Conservation (phyloP, 2,329 filamentous ascomycete species). For the Botrytis fragariae region DNA sequence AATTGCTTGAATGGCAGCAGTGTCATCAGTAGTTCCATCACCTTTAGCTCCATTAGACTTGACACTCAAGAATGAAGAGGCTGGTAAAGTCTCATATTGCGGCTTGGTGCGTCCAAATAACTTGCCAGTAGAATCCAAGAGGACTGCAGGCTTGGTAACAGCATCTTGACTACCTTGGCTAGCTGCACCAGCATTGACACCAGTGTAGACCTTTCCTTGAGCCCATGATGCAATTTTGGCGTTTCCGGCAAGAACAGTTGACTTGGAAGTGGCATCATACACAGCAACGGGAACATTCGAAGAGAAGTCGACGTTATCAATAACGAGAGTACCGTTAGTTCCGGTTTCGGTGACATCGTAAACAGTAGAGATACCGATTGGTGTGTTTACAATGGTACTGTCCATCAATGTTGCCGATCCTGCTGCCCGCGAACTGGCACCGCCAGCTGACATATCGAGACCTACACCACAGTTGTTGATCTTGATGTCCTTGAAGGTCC, state of each 20-base stretch:
- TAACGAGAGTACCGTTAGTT: conserved; percentile 76
- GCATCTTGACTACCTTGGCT: conserved; percentile 59
- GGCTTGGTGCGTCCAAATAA: conserved; percentile 86
- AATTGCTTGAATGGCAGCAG: conserved; percentile 74
- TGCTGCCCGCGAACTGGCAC: conserved; percentile 64
- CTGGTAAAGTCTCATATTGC: conserved; percentile 70
- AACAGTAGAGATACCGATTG: conserved; percentile 72
- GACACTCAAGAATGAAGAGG: conserved; percentile 75
- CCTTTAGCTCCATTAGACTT: conserved; percentile 81
- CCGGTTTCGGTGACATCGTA: conserved; percentile 61
- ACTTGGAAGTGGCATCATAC: conserved; percentile 52
- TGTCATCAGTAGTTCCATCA: conserved; percentile 86
- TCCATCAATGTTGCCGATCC: conserved; percentile 84
- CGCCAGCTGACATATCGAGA: conserved; percentile 72
- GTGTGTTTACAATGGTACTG: conserved; percentile 73
- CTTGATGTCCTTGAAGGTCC: conserved; percentile 72
- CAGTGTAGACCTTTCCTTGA: conserved; percentile 72
- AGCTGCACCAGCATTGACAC: conserved; percentile 45
- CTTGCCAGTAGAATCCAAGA: conserved; percentile 62
- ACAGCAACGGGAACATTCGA: conserved; percentile 67
- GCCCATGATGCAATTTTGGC: conserved; percentile 68
- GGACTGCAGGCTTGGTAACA: conserved; percentile 59
- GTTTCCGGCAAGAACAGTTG: conserved; percentile 66
- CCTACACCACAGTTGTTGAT: conserved; percentile 76
- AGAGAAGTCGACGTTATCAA: conserved; percentile 86